A percentile compares a stretch with the other conserved stretches of the same genome.
Conservation (phyloP, 352 stramenopile species). For the Phytophthora boehmeriae region DNA sequence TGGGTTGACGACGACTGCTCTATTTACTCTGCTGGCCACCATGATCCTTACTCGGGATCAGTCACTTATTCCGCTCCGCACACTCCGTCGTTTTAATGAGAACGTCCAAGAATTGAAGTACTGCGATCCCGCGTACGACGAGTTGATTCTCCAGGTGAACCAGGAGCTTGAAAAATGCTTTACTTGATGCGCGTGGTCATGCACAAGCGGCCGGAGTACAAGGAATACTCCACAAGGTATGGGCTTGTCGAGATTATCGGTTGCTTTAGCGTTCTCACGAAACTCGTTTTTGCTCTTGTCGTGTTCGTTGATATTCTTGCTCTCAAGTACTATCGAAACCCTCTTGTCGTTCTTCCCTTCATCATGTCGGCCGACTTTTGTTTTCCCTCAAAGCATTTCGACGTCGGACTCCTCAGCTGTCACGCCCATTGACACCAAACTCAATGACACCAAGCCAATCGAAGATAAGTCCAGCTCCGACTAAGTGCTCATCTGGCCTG, state of each 20-base stretch:
- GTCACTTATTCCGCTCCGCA: slow-evolving; percentile 4
- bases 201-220: slow-evolving; percentile 17
- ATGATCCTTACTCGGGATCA: slow-evolving; percentile 6
- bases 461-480: neutral
- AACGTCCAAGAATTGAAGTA: neutral
- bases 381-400: neutral
- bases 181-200: slow-evolving; percentile 23
- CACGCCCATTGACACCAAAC: too few species aligned
- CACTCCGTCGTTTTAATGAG: slow-evolving; percentile 17
- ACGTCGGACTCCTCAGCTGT: neutral
- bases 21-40: slow-evolving; percentile 9
- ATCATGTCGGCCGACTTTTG: neutral
- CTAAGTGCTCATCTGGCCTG: neutral
- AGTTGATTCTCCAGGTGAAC: slow-evolving; percentile 15
- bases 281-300: neutral
- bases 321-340: neutral
- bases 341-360: neutral
- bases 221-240: slow-evolving; percentile 11
- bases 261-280: neutral
- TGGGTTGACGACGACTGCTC: neutral
- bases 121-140: slow-evolving; percentile 7
- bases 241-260: slow-evolving; percentile 1
- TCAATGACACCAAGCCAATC: neutral
- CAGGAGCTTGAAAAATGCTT: slow-evolving; percentile 22
- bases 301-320: neutral